Evolutionary conservation across 306 rosid genomes (phyloP), one percentile per base, ranked within the genome.

Genomic region (Carpinus fangiana): DNA sequence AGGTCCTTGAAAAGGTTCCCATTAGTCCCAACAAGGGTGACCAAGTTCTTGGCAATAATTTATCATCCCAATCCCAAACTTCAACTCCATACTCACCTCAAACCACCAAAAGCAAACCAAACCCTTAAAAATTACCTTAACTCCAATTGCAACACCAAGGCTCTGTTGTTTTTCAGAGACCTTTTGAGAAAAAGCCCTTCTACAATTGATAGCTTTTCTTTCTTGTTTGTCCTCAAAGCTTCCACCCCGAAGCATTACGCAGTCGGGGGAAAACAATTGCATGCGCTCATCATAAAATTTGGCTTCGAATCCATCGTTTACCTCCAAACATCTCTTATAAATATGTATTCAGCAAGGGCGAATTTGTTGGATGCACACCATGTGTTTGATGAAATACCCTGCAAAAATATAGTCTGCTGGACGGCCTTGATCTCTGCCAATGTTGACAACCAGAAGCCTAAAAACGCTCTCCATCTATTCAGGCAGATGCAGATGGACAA

Each of bases 371-470:
- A 81, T 50, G 90, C 86, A 51, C 85, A 72, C 77, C 75, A 71
- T 21, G 36, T 87, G 83, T 87, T 87, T 21, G 93, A 83, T 45
- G 83, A 85, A 87, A 87, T 89, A 41, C 80, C 82, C 28, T 8
- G 2, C 0, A 87, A 71, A 73, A 89, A 85, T 46, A 21, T 72
- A 12, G 62, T 89, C 12, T 87, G 87, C 73, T 85, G 88, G 86
- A 88, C 95, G 4, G 60, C 90, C 69, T 78, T 90, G 87, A 85
- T 90, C 79, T 85, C 86, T 62, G 92, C 90, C 20, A 87, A 84
- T 79, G 92, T 90, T 76, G 84, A 78, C 66, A 84, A 90, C 53
- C 81, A 76, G 50, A 80, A 66, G 64, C 86, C 92, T 43, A 51
- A 28, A 9, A 72, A 70, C 73, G 91, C 85, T 34, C 86, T 90